Evolutionary conservation across 108 stramenopile genomes (phyloP), one percentile per base, ranked within the genome.

Genomic region (Skeletonema menzelii): DNA sequence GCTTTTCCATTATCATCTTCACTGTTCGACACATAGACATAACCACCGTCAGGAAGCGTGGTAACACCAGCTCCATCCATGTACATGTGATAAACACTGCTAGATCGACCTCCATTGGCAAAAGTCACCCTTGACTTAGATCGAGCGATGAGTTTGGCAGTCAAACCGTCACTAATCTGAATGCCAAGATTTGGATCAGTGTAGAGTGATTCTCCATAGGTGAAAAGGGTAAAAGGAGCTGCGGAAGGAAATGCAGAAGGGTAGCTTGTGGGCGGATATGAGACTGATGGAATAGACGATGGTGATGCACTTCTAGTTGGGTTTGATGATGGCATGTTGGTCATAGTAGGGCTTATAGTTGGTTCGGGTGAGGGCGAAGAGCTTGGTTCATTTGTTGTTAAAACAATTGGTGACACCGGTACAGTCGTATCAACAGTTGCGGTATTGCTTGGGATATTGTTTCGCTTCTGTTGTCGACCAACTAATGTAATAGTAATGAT

Each of bases 11-110:
- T 14, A 4, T 15, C 0, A 20, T 64, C 56, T 73, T 89, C 88
- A 11, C 82, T 67, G 74, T 89, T 89, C 65, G 82, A 81, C 7
- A 85, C 53, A 49, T 89, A 89, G 26, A 10, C 59, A 35, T 60
- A 60, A 20, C 59, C 59, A 0, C 19, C 59, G 10, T 34, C 31
- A 24, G 49, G 49, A 7, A 60, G 34, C n/a, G n/a, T n/a, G n/a
- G n/a, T n/a, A n/a, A n/a, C n/a, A n/a, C n/a, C n/a, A n/a, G n/a
- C n/a, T n/a, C n/a, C n/a, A n/a, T n/a, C n/a, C n/a, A n/a, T n/a
- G n/a, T n/a, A n/a, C n/a, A n/a, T n/a, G n/a, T n/a, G n/a, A n/a
- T n/a, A n/a, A n/a, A n/a, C n/a, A n/a, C n/a, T n/a, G n/a, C n/a
- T 53, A 3, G 84, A 87, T 8, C 17, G 30, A 8, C 55, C 35